Evolutionary conservation across 2,329 filamentous ascomycete species (phyloP).

Genomic region (Colletotrichum sp.): DNA sequence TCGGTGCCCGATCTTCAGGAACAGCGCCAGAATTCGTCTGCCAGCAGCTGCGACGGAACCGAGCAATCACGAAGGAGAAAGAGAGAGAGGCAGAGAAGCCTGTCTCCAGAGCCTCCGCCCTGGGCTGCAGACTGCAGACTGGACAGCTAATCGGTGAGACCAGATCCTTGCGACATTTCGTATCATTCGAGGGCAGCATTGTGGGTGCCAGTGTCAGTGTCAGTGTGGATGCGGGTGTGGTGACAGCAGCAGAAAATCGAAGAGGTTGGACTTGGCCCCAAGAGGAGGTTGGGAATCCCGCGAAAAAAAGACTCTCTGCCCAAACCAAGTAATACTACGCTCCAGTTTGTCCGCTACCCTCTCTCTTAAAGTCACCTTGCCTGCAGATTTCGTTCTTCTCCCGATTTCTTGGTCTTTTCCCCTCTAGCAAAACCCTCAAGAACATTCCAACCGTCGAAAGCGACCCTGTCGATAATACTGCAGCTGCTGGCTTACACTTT

Average conservation of each 20-base stretch:
- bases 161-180: slow-evolving; percentile 14
- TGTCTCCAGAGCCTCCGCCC: not conserved
- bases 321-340: slow-evolving; percentile 13
- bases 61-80: not conserved
- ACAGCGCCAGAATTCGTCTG: not conserved
- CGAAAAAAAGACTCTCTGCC: slow-evolving; percentile 12
- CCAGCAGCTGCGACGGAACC: not conserved
- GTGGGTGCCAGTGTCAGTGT: slow-evolving; percentile 10
- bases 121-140: not conserved
- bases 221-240: slow-evolving; percentile 9
- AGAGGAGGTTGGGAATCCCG: slow-evolving; percentile 19
- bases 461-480: not conserved
- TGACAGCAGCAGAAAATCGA: slow-evolving; percentile 14
- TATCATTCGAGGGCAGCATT: slow-evolving; percentile 13
- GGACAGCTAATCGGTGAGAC: not conserved
- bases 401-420: slow-evolving; percentile 6
- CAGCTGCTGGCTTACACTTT: not conserved
- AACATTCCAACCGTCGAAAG: not conserved
- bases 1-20: slow-evolving; percentile 19
- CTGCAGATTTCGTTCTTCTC: slow-evolving; percentile 8
- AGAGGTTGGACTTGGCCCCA: slow-evolving; percentile 16
- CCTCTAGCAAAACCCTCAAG: not conserved
- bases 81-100: not conserved
- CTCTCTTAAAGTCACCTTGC: slow-evolving; percentile 17
- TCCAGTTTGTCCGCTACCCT: not conserved